Evolutionary conservation across 495 filamentous ascomycete genomes (phyloP), one percentile per base, ranked within the genome.

Genomic region (Neurospora sp.): DNA sequence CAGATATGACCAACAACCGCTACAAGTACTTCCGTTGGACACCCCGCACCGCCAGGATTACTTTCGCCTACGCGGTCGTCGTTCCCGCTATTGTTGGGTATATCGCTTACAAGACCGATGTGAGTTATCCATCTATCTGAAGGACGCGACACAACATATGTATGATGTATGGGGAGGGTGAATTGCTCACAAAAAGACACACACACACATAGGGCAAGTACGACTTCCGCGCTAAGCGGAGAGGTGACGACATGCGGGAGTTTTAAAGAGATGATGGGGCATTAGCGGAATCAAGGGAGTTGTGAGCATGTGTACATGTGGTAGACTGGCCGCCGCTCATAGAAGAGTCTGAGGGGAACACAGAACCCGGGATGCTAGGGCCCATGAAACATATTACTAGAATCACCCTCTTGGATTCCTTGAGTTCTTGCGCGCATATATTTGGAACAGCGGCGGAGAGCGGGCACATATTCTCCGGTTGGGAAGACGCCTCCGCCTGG

Each of bases 1-100:
- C 78, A 99, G 96, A 91, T 79, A 92, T 98, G 89, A 88, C 86
- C 76, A 80, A 85, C 75, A 94, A 96, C 85, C 92, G 96, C 69
- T 91, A 94, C 88, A 94, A 92, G 83, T 97, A 94, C 88, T 99
- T 98, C 88, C 88, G 93, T 77, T 98, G 92, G 92, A 98, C 90
- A 16, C 86, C 89, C 35, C 86, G 92, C 75, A 96, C 94, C 61
- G 93, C 92, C 35, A 88, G 88, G 85, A 74, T 97, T 74, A 91
- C 89, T 4, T 88, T 97, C 77, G 79, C 89, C 40, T 97, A 93
- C 82, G 86, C 90, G 71, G 82, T 89, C 37, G 82, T 87, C 42
- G 86, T 98, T 31, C 96, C 96, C 7, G 79, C 81, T 39, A 81
- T 90, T 41, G 47, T 97, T 70, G 89, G 89, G 41, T 89, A 90